These are phyloP conservation scores for Mycena leptocephala DNA, from an alignment of 768 basidiomycete species.

Conservation along the genomic window DNA sequence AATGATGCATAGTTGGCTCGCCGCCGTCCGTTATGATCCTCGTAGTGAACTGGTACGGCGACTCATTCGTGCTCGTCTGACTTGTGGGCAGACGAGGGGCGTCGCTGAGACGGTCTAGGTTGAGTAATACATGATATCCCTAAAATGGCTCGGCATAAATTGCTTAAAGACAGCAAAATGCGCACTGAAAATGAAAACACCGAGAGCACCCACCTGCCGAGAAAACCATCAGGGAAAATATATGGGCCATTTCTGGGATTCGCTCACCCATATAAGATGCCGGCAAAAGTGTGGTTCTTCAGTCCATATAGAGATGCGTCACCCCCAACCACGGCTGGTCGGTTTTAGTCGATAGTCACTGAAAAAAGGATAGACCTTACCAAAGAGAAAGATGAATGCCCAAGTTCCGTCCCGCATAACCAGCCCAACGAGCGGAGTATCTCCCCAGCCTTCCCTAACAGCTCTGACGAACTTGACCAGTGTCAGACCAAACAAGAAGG, in stretches of 20 bases:
- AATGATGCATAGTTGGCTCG: neutral
- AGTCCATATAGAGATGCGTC: conserved; percentile 26
- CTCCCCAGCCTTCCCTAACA: conserved; percentile 56
- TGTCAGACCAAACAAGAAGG: conserved; percentile 57
- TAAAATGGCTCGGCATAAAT: neutral
- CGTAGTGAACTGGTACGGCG: conserved; percentile 25
- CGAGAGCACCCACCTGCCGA: conserved; percentile 33
- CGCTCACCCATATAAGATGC: conserved; percentile 32
- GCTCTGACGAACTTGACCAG: conserved; percentile 53
- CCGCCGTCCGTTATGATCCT: conserved; percentile 5
- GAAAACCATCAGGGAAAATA: neutral
- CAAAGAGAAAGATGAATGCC: conserved; percentile 58
- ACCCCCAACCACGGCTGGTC: conserved; percentile 16
- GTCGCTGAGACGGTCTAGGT: conserved; percentile 27
- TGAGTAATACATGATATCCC: conserved; percentile 39
- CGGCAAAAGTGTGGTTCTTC: conserved; percentile 17
- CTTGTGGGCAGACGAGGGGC: conserved; percentile 2
- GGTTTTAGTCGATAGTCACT: neutral
- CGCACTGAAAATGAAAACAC: conserved; percentile 37
- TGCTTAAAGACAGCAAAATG: neutral
- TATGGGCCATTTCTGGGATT: neutral
- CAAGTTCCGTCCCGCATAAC: conserved; percentile 64
- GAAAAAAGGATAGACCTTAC: conserved; percentile 40
- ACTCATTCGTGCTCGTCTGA: conserved; percentile 15
- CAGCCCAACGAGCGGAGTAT: conserved; percentile 57